Percentiles rank a stretch among this genome's conserved stretches.
These are phyloP conservation scores for Setaria viridis DNA, from an alignment of 202 grass and related monocot genomes.

Conservation along the genomic window DNA sequence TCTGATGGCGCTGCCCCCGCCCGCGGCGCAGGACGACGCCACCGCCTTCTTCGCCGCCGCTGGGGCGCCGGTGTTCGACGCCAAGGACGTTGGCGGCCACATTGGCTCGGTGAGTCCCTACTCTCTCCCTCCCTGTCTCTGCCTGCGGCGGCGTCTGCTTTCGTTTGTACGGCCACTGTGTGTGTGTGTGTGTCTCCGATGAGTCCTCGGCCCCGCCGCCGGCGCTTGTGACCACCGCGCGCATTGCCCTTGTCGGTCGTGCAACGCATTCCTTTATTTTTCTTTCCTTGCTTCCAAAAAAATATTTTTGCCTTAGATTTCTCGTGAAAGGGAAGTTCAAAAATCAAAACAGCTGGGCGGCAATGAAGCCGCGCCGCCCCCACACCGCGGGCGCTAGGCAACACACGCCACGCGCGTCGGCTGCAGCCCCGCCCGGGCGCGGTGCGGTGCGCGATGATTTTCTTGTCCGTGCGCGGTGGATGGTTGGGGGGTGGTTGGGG, in stretches of 20 bases:
- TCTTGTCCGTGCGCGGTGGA: slow-evolving; percentile 36
- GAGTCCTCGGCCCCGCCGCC: background rate
- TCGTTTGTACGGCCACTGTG: background rate
- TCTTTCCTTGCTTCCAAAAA: background rate
- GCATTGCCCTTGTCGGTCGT: slow-evolving; percentile 41
- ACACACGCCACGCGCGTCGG: background rate
- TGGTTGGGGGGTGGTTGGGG: slow-evolving; percentile 47
- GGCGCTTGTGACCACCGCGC: slow-evolving; percentile 5
- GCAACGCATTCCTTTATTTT: background rate
- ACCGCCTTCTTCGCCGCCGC: slow-evolving; percentile 28
- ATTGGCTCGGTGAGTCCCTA: slow-evolving; percentile 60
- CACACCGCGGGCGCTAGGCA: background rate
- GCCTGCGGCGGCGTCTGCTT: no score
- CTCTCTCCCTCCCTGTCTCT: background rate
- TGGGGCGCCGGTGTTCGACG: slow-evolving; percentile 23
- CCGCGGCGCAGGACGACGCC: background rate
- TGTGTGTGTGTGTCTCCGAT: background rate
- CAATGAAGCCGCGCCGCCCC: slow-evolving; percentile 23
- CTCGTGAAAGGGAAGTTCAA: slow-evolving; percentile 28
- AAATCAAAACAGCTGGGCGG: slow-evolving; percentile 56
- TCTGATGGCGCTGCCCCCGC: slow-evolving; percentile 32
- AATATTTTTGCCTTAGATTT: background rate
- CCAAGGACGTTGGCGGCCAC: slow-evolving; percentile 55
- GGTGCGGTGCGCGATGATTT: background rate
- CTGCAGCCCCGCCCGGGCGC: no score